These are phyloP conservation scores for Poa pratensis DNA, from an alignment of 176 grass and related monocot genomes.

Conservation along the genomic window DNA sequence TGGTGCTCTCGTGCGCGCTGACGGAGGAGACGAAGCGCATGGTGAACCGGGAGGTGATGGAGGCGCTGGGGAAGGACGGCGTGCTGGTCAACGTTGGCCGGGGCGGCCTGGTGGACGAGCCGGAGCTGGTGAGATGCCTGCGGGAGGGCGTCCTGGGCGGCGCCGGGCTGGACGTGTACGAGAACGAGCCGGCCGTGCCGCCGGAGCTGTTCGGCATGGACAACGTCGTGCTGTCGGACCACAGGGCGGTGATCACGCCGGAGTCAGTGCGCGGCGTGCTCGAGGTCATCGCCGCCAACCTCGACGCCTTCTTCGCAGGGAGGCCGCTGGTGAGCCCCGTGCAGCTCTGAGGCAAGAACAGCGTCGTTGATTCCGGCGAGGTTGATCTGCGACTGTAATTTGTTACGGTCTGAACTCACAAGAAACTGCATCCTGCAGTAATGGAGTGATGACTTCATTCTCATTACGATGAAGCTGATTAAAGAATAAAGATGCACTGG, in stretches of 20 bases:
- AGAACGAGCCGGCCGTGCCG: slow-evolving; percentile 58
- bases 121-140: slow-evolving; percentile 67
- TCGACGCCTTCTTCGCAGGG: slow-evolving; percentile 65
- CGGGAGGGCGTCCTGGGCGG: slow-evolving; percentile 55
- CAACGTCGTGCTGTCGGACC: slow-evolving; percentile 63
- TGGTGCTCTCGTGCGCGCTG: slow-evolving; percentile 61
- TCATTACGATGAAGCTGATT: too few relatives aligned
- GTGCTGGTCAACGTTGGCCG: slow-evolving; percentile 66
- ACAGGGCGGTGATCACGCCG: slow-evolving; percentile 57
- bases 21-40: slow-evolving; percentile 52
- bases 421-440: too few relatives aligned
- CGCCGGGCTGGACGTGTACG: slow-evolving; percentile 64
- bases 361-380: accelerated
- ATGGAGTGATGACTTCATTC: too few relatives aligned
- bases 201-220: slow-evolving; percentile 61
- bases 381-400: too few relatives aligned
- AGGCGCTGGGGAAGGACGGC: slow-evolving; percentile 57
- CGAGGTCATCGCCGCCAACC: slow-evolving; percentile 40
- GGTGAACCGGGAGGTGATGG: slow-evolving; percentile 56
- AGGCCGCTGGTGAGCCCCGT: slow-evolving; percentile 52
- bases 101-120: slow-evolving; percentile 67
- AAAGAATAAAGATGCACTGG: too few relatives aligned
- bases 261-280: slow-evolving; percentile 34
- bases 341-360: slow-evolving; percentile 6
- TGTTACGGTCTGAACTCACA: too few relatives aligned